phyloP scores from a whole-genome alignment of 2,329 filamentous ascomycete genomes.

The Fusarium graminum region DNA sequence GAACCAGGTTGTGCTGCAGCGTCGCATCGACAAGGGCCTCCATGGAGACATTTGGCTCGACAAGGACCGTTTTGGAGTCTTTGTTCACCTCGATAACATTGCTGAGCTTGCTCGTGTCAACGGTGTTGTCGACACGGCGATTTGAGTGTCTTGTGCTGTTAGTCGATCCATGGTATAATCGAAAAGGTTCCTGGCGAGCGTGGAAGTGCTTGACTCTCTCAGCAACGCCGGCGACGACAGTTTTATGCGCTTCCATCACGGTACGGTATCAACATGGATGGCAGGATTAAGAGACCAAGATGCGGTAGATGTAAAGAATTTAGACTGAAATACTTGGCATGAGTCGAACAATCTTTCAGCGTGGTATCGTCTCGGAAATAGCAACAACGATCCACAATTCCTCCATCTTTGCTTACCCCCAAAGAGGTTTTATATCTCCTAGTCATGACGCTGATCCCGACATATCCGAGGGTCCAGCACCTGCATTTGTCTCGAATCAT shows the following conservation, averaged over 20 bases:
- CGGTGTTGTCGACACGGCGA: constrained; percentile 64
- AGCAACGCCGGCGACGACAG: constrained; percentile 59
- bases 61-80: constrained; percentile 67
- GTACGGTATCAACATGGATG: constrained; percentile 1
- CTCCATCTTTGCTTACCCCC: constrained; percentile 22
- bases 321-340: constrained; percentile 20
- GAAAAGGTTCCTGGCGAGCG: constrained; percentile 66
- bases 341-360: constrained; percentile 19
- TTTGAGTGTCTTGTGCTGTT: constrained; percentile 77
- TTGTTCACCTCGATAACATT: constrained; percentile 73
- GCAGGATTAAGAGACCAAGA: neutral
- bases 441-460: constrained; percentile 33
- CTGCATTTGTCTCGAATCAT: constrained; percentile 20
- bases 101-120: constrained; percentile 75
- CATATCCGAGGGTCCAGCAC: constrained; percentile 24
- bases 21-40: constrained; percentile 71
- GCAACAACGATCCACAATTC: constrained; percentile 34
- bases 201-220: constrained; percentile 60
- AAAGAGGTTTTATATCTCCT: constrained; percentile 15
- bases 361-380: constrained; percentile 38
- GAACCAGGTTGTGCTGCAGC: constrained; percentile 67
- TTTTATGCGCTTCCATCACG: constrained; percentile 60
- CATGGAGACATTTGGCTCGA: constrained; percentile 79
- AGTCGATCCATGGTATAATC: constrained; percentile 82
- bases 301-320: neutral